phyloP scores from a whole-genome alignment of 192 early-diverging fungal genomes.

The Backusella tuberculispora region DNA sequence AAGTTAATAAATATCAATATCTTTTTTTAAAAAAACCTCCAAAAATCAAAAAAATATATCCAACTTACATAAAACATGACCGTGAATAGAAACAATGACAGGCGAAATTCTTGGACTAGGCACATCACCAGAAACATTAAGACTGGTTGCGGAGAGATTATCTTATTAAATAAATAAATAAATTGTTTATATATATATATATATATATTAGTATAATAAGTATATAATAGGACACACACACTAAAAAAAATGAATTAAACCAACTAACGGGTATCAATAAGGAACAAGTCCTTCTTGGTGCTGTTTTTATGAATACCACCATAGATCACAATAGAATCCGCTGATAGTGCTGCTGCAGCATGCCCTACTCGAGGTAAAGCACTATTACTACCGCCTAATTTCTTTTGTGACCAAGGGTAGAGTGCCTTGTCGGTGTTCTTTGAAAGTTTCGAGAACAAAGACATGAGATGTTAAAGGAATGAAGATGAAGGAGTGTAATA shows the following conservation, averaged over 20 bases:
- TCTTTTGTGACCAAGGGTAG: conserved; percentile 41
- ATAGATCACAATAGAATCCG: conserved; percentile 24
- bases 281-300: conserved; percentile 34
- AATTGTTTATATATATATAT: not conserved
- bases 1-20: not conserved
- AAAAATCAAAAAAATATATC: not conserved
- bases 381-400: conserved; percentile 21
- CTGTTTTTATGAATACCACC: conserved; percentile 34
- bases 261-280: conserved; percentile 35
- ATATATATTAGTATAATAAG: too few relatives aligned
- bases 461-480: conserved; percentile 27
- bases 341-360: conserved; percentile 25
- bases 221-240: too few relatives aligned
- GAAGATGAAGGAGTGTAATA: conserved; percentile 16
- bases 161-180: conserved; percentile 16
- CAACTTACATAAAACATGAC: conserved; percentile 49
- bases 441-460: conserved; percentile 40
- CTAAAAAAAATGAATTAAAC: too few relatives aligned
- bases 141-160: conserved; percentile 27
- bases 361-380: conserved; percentile 36
- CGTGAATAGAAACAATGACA: conserved; percentile 48
- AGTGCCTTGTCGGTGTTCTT: conserved; percentile 33
- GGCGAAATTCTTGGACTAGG: conserved; percentile 45
- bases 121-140: conserved; percentile 46
- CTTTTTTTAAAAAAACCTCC: too few relatives aligned